phyloP scores from a whole-genome alignment of 2,329 filamentous ascomycete species.

The Colletotrichum salicis region DNA sequence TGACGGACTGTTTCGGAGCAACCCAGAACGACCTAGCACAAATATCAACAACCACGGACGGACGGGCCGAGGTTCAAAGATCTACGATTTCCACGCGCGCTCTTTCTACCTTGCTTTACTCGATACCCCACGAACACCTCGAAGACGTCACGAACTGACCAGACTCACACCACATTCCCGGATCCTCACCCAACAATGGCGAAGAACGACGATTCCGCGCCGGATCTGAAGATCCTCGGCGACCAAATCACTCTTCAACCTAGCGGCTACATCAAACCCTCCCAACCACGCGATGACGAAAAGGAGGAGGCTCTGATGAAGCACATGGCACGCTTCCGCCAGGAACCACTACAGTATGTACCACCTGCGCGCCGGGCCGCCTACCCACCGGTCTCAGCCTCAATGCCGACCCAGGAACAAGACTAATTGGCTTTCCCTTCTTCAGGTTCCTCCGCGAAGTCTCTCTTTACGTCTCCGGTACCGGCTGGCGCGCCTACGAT shows the following conservation, averaged over 20 bases:
- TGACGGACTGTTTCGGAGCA: constrained; percentile 18
- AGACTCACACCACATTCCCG: background rate
- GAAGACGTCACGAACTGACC: background rate
- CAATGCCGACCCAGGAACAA: constrained; percentile 22
- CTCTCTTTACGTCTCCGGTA: constrained; percentile 89
- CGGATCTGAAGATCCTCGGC: constrained; percentile 82
- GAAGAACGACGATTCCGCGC: constrained; percentile 59
- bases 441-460: constrained; percentile 89
- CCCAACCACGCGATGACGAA: constrained; percentile 54
- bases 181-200: constrained; percentile 45
- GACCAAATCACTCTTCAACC: constrained; percentile 80
- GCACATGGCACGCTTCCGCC: constrained; percentile 87
- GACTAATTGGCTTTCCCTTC: constrained; percentile 18
- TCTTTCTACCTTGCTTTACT: no score
- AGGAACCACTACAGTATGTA: constrained; percentile 69
- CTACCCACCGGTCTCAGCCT: background rate
- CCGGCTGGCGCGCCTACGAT: constrained; percentile 96
- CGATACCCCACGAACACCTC: background rate
- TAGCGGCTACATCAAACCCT: constrained; percentile 71
- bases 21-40: background rate
- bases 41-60: background rate
- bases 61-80: background rate
- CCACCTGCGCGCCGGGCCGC: constrained; percentile 11
- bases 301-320: constrained; percentile 79
- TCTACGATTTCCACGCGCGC: background rate